Conservation (phyloP, 2,329 filamentous ascomycete species). For the Celoporthe dispersa region DNA sequence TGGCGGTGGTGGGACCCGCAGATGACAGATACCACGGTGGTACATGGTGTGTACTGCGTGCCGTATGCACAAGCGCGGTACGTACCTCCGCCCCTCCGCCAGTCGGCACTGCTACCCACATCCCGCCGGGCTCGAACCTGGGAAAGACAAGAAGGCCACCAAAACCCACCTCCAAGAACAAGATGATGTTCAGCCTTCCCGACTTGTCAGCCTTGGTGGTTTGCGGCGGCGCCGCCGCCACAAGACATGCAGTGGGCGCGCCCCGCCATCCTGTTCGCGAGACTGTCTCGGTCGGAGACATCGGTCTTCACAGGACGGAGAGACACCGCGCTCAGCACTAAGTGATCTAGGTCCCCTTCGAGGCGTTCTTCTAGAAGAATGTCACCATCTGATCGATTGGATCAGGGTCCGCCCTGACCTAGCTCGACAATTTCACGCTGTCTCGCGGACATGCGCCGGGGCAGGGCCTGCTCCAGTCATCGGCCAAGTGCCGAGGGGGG, state of each 20-base stretch:
- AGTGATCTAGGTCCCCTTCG: not conserved
- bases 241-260: no score
- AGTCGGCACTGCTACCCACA: not conserved
- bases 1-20: constrained; percentile 1
- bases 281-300: not conserved
- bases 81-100: not conserved
- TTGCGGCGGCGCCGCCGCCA: not conserved
- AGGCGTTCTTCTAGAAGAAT: constrained; percentile 15
- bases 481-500: constrained; percentile 1
- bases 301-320: not conserved
- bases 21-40: not conserved
- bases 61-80: not conserved
- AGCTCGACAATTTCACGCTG: not conserved
- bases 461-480: not conserved
- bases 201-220: not conserved
- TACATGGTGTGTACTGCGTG: not conserved
- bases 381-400: not conserved
- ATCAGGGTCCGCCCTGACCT: constrained; percentile 4
- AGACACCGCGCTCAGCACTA: not conserved
- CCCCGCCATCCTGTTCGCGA: not conserved
- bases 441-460: not conserved
- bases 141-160: not conserved
- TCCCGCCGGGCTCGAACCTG: not conserved
- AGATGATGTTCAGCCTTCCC: not conserved
- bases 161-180: no score